phyloP scores from a whole-genome alignment of 1,139 yeast species.

The Suhomyces atakaporum region DNA sequence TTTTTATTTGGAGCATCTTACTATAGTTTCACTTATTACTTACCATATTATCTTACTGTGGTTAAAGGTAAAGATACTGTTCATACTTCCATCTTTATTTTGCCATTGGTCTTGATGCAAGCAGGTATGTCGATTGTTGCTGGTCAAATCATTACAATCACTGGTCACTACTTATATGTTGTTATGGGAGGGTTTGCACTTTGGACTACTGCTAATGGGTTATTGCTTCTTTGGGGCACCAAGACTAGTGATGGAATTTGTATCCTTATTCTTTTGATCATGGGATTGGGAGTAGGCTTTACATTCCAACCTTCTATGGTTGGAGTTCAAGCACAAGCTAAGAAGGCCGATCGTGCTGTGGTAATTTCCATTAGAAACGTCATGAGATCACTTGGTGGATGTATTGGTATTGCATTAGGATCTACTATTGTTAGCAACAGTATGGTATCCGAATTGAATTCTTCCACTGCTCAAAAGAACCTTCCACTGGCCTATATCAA shows the following conservation, averaged over 20 bases:
- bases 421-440: slow-evolving; percentile 46
- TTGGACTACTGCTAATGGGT: slow-evolving; percentile 46
- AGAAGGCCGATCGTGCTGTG: slow-evolving; percentile 54
- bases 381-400: slow-evolving; percentile 55
- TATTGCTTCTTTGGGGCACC: slow-evolving; percentile 38
- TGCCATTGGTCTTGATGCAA: slow-evolving; percentile 48
- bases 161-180: slow-evolving; percentile 46
- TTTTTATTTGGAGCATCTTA: slow-evolving; percentile 53
- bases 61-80: slow-evolving; percentile 44
- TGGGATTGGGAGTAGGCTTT: slow-evolving; percentile 54
- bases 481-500: slow-evolving; percentile 18
- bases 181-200: slow-evolving; percentile 43
- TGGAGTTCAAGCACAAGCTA: slow-evolving; percentile 56
- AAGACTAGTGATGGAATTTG: slow-evolving; percentile 33
- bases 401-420: slow-evolving; percentile 51
- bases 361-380: slow-evolving; percentile 57
- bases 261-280: slow-evolving; percentile 37
- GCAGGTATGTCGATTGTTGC: slow-evolving; percentile 40
- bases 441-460: slow-evolving; percentile 27
- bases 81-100: slow-evolving; percentile 39
- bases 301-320: slow-evolving; percentile 59
- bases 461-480: slow-evolving; percentile 3
- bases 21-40: slow-evolving; percentile 45
- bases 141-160: slow-evolving; percentile 45
- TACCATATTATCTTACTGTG: slow-evolving; percentile 54